These are phyloP conservation scores for Suillus paluster DNA, from an alignment of 768 basidiomycete genomes.

Conservation along the genomic window DNA sequence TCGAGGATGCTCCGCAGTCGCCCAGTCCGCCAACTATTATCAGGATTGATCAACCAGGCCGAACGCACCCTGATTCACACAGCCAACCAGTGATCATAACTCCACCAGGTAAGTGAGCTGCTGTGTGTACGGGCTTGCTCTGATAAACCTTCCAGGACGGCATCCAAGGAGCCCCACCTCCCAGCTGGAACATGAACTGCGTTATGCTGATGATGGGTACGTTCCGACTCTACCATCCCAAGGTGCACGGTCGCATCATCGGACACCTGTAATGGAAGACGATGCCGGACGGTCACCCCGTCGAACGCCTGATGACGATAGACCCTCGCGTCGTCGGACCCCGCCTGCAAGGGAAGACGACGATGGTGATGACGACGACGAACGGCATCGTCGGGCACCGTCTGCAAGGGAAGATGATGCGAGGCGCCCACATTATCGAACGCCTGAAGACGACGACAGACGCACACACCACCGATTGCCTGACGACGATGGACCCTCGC, in stretches of 20 bases:
- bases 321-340: not conserved
- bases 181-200: conserved; percentile 12
- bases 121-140: not conserved
- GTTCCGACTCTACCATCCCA: conserved; percentile 20
- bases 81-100: conserved; percentile 4
- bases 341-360: not conserved
- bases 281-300: not conserved
- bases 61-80: not conserved
- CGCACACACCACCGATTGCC: not conserved
- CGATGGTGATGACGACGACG: not conserved
- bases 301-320: not conserved
- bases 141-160: conserved; percentile 18
- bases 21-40: conserved; percentile 34
- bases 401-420: not conserved
- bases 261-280: not conserved
- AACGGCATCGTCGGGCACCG: not conserved
- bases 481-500: not conserved
- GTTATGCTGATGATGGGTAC: conserved; percentile 14
- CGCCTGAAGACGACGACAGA: not conserved
- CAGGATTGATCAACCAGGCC: conserved; percentile 24
- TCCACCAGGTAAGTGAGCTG: conserved; percentile 20
- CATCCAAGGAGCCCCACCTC: conserved; percentile 14
- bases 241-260: not conserved
- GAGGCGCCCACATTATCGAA: not conserved
- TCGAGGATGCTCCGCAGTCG: conserved; percentile 19